Conservation (phyloP, 352 stramenopile species). For the Phytophthora ohioensis region DNA sequence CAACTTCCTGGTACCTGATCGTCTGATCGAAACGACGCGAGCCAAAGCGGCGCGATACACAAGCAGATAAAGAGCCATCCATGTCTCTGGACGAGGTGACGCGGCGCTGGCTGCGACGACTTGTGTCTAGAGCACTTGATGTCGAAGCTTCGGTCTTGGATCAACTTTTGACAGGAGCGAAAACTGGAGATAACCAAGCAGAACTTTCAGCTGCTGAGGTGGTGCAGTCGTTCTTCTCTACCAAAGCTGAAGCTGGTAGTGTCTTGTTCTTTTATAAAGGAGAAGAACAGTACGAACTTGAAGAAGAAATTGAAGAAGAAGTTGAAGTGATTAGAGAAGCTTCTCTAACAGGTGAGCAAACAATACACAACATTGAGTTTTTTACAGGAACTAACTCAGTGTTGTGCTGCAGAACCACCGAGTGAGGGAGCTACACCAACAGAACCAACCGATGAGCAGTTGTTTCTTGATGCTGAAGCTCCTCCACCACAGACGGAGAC, state of each 20-base stretch:
- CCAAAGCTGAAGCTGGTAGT: conserved; percentile 61
- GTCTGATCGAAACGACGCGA: conserved; percentile 36
- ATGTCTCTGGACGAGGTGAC: conserved; percentile 63
- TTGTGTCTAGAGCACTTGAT: conserved; percentile 71
- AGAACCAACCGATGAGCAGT: conserved; percentile 74
- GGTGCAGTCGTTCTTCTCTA: conserved; percentile 67
- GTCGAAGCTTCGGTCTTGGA: conserved; percentile 66
- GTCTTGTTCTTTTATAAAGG: conserved; percentile 82
- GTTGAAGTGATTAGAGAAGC: conserved; percentile 65
- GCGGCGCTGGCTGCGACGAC: conserved; percentile 65
- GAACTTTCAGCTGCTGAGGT: conserved; percentile 46
- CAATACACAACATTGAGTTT: neutral
- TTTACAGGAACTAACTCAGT: neutral
- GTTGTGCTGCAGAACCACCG: conserved; percentile 9
- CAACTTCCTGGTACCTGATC: conserved; percentile 12
- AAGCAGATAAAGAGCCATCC: neutral
- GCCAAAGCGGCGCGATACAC: conserved; percentile 20
- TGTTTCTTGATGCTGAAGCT: conserved; percentile 65
- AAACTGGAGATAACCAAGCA: conserved; percentile 46
- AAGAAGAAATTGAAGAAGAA: conserved; percentile 88
- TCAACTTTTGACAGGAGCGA: conserved; percentile 50
- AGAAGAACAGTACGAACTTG: conserved; percentile 72
- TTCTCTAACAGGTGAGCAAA: conserved; percentile 26
- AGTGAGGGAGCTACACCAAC: conserved; percentile 16
- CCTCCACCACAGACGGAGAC: conserved; percentile 41